Percentiles rank a stretch among this genome's conserved stretches.
Evolutionary conservation across 2,329 filamentous ascomycete species (phyloP).

Genomic region (Cladosporium sp.): DNA sequence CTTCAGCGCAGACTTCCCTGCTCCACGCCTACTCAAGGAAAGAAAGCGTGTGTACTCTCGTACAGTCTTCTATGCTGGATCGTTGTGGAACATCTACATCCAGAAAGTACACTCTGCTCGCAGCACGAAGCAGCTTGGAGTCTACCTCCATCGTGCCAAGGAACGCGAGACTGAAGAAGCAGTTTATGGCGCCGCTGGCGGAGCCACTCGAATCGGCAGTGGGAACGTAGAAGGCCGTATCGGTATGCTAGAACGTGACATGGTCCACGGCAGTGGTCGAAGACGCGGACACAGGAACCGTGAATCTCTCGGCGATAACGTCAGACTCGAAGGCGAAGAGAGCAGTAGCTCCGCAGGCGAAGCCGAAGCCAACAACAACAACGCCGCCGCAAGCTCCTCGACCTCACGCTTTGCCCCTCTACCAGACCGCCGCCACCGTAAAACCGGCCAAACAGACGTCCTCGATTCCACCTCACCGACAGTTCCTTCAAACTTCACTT

Average conservation of each 20-base stretch:
- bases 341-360: slow-evolving; percentile 50
- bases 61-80: slow-evolving; percentile 61
- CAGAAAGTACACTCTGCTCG: slow-evolving; percentile 56
- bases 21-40: slow-evolving; percentile 57
- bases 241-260: slow-evolving; percentile 55
- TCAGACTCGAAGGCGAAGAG: slow-evolving; percentile 35
- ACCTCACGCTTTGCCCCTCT: slow-evolving; percentile 5
- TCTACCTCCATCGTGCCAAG: slow-evolving; percentile 61
- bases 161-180: slow-evolving; percentile 53
- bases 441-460: slow-evolving; percentile 30
- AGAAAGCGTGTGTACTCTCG: slow-evolving; percentile 60
- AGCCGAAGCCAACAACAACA: slow-evolving; percentile 39
- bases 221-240: slow-evolving; percentile 56
- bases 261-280: slow-evolving; percentile 31
- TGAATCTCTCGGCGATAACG: neutral
- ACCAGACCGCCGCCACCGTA: slow-evolving; percentile 24
- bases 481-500: slow-evolving; percentile 12
- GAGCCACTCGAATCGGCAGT: slow-evolving; percentile 22
- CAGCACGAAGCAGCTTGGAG: slow-evolving; percentile 55
- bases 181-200: slow-evolving; percentile 35
- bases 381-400: slow-evolving; percentile 10
- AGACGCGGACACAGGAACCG: slow-evolving; percentile 26
- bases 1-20: slow-evolving; percentile 60
- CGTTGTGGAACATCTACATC: slow-evolving; percentile 63
- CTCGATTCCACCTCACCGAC: slow-evolving; percentile 16